phyloP scores from a whole-genome alignment of 495 filamentous ascomycete species.

The Tuber microsphaerosporum region DNA sequence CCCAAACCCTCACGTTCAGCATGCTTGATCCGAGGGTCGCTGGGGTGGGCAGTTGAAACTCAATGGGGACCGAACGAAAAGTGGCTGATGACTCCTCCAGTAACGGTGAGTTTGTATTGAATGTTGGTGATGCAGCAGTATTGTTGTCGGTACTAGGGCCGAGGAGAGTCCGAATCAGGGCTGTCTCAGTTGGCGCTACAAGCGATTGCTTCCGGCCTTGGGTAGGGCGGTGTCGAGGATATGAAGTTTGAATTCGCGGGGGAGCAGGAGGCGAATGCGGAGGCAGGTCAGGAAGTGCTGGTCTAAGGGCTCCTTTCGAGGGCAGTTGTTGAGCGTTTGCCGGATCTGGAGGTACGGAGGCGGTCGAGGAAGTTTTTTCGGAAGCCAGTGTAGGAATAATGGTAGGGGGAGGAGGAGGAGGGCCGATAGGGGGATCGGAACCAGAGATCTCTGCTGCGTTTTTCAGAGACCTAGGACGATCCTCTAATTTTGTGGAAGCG shows the following conservation, averaged over 20 bases:
- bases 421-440: neutral
- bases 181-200: constrained; percentile 47
- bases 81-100: constrained; percentile 12
- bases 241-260: constrained; percentile 32
- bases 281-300: constrained; percentile 37
- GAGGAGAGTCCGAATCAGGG: constrained; percentile 46
- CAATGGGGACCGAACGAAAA: constrained; percentile 25
- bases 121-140: constrained; percentile 30
- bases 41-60: constrained; percentile 32
- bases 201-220: constrained; percentile 51
- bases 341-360: constrained; percentile 12
- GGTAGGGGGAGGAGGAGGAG: constrained; percentile 9
- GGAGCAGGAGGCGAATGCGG: constrained; percentile 42
- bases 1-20: constrained; percentile 83
- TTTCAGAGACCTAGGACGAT: constrained; percentile 19
- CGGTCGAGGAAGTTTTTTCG: constrained; percentile 31
- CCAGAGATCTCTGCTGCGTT: neutral
- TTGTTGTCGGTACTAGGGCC: constrained; percentile 37
- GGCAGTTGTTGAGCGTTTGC: neutral
- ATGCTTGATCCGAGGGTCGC: constrained; percentile 46
- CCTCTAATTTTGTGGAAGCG: constrained; percentile 22
- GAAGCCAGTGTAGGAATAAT: constrained; percentile 17
- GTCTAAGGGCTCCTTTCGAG: constrained; percentile 17
- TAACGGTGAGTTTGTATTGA: constrained; percentile 8
- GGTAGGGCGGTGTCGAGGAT: constrained; percentile 44